Conservation (phyloP, 306 rosid genomes). For the Dalbergia cochinchinensis region DNA sequence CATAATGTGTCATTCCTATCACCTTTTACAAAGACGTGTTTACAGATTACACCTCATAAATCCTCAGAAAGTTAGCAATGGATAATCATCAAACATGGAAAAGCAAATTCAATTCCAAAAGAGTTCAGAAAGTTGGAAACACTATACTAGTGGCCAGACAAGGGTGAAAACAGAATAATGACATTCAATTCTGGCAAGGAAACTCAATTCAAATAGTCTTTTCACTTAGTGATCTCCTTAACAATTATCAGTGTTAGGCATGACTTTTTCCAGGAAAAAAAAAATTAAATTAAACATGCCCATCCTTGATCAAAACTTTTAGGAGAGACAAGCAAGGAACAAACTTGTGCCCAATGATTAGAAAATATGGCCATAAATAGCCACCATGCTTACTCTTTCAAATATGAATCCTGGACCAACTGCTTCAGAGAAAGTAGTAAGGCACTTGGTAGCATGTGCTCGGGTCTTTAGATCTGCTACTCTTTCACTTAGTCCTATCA, state of each 20-base stretch:
- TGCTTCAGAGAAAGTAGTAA: conserved; percentile 88
- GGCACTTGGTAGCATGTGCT: conserved; percentile 92
- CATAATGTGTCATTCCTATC: no score
- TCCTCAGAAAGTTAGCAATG: neutral
- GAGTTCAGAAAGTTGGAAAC: conserved; percentile 6
- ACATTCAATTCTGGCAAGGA: conserved; percentile 8
- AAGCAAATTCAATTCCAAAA: neutral
- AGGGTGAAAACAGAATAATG: neutral
- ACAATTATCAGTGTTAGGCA: neutral
- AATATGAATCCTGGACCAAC: conserved; percentile 96
- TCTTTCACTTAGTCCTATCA: conserved; percentile 89
- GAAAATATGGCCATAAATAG: conserved; percentile 19
- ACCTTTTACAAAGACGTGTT: neutral
- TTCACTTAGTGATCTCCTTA: neutral
- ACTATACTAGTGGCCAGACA: neutral
- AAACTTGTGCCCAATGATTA: neutral
- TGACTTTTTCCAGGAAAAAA: conserved; percentile 1
- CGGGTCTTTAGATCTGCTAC: conserved; percentile 99
- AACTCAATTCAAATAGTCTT: neutral
- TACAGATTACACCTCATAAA: neutral
- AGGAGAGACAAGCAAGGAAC: conserved; percentile 2
- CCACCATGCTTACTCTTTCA: conserved; percentile 80
- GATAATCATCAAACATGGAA: conserved; percentile 12
- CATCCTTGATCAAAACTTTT: neutral
- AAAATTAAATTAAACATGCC: neutral